phyloP scores from a whole-genome alignment of 768 basidiomycete genomes.

The Leccinum fibrillosum region DNA sequence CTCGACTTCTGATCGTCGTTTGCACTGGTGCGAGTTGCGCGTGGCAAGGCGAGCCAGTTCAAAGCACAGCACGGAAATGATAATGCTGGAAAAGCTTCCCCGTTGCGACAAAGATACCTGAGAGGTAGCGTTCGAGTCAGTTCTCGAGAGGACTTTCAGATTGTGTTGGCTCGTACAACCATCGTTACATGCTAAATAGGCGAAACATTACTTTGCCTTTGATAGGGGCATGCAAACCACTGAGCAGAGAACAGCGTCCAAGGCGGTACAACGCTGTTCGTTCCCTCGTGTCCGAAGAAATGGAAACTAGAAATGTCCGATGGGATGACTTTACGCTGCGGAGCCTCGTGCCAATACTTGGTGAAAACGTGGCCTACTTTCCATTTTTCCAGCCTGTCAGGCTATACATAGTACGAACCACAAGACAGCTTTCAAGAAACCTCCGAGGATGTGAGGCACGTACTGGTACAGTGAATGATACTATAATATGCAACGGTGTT shows the following conservation, averaged over 20 bases:
- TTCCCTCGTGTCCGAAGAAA: conserved; percentile 3
- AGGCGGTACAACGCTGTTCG: not conserved
- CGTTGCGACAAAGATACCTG: not conserved
- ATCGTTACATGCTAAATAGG: not conserved
- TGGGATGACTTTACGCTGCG: not conserved
- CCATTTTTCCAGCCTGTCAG: not conserved
- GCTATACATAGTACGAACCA: not conserved
- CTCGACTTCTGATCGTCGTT: conserved; percentile 21
- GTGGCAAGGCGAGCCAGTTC: not conserved
- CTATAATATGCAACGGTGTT: not conserved
- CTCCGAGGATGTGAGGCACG: not conserved
- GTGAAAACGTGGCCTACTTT: not conserved
- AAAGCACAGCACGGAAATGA: conserved; percentile 3
- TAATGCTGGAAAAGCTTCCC: conserved; percentile 5
- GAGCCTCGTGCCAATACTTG: not conserved
- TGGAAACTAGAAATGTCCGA: conserved; percentile 3
- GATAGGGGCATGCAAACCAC: not conserved
- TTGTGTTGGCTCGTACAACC: not conserved
- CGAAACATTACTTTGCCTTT: not conserved
- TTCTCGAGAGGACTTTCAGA: not conserved
- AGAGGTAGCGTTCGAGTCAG: not conserved
- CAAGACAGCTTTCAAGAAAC: not conserved
- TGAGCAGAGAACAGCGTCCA: not conserved
- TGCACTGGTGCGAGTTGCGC: not conserved
- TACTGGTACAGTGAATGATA: not conserved